Conservation (phyloP, 1,139 yeast species). For the Scheffersomyces lignicola region DNA sequence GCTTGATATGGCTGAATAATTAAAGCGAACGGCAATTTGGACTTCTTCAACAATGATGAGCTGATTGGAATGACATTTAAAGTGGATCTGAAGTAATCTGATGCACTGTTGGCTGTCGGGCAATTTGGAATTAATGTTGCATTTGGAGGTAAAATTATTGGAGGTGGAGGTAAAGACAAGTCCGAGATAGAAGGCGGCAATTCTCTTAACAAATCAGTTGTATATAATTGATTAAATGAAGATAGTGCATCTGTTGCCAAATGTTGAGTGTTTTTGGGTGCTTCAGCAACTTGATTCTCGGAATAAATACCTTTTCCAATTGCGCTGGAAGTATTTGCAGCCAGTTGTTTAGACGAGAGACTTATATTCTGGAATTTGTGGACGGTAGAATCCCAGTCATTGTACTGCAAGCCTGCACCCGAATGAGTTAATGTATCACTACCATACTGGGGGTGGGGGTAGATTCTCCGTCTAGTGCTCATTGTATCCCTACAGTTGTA, state of each 20-base stretch:
- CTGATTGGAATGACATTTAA: constrained; percentile 84
- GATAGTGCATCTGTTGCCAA: constrained; percentile 20
- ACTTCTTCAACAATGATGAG: constrained; percentile 71
- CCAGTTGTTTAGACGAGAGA: no score
- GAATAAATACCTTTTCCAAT: not conserved
- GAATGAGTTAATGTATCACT: no score
- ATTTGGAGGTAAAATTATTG: constrained; percentile 71
- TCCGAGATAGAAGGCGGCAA: constrained; percentile 87
- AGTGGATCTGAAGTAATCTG: constrained; percentile 83
- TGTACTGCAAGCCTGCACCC: no score
- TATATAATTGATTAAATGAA: constrained; percentile 83
- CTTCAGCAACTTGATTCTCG: not conserved
- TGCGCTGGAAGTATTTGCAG: no score
- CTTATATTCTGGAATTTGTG: not conserved
- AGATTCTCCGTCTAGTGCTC: constrained; percentile 56
- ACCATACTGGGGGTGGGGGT: constrained; percentile 65
- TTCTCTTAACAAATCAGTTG: constrained; percentile 80
- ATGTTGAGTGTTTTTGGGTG: not conserved
- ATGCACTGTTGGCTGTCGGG: constrained; percentile 63
- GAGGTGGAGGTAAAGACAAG: constrained; percentile 89
- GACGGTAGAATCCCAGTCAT: not conserved
- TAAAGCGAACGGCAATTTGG: constrained; percentile 89
- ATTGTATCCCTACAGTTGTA: no score
- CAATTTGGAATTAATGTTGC: constrained; percentile 60
- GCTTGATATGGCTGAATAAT: constrained; percentile 85